phyloP scores from a whole-genome alignment of 1,284 basidiomycete genomes.

The Ganoderma sinense region DNA sequence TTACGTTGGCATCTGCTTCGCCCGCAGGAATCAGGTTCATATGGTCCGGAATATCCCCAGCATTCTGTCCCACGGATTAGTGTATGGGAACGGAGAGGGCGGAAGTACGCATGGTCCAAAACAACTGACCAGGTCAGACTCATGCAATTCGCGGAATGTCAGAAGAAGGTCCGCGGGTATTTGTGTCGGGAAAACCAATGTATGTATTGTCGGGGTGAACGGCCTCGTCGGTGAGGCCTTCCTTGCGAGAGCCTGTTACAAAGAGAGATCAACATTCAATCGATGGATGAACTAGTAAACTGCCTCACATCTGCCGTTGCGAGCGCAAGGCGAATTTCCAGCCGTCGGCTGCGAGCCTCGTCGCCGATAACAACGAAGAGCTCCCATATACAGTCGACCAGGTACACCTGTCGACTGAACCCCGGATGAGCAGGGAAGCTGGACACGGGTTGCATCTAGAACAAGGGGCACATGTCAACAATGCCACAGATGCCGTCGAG shows the following conservation, averaged over 20 bases:
- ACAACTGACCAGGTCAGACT: slow-evolving; percentile 58
- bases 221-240: slow-evolving; percentile 60
- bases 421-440: slow-evolving; percentile 35
- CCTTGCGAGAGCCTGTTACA: slow-evolving; percentile 58
- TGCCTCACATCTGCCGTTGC: slow-evolving; percentile 58
- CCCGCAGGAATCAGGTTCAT: slow-evolving; percentile 75
- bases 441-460: slow-evolving; percentile 42
- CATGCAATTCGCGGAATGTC: slow-evolving; percentile 72
- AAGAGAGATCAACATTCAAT: background rate
- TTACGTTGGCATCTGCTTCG: slow-evolving; percentile 50
- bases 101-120: background rate
- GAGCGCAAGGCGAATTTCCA: slow-evolving; percentile 68
- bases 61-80: slow-evolving; percentile 54
- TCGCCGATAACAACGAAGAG: slow-evolving; percentile 78
- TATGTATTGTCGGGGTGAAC: slow-evolving; percentile 75
- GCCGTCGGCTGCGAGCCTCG: slow-evolving; percentile 62
- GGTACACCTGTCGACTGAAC: slow-evolving; percentile 54
- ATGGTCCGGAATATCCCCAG: slow-evolving; percentile 67
- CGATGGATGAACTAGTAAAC: background rate
- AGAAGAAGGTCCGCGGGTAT: slow-evolving; percentile 73
- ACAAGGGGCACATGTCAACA: background rate
- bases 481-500: background rate
- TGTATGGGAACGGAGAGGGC: slow-evolving; percentile 10
- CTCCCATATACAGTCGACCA: slow-evolving; percentile 80
- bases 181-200: slow-evolving; percentile 73